Evolutionary conservation across 257 asterid species (phyloP).

Genomic region (Paraleonurus japonicus): DNA sequence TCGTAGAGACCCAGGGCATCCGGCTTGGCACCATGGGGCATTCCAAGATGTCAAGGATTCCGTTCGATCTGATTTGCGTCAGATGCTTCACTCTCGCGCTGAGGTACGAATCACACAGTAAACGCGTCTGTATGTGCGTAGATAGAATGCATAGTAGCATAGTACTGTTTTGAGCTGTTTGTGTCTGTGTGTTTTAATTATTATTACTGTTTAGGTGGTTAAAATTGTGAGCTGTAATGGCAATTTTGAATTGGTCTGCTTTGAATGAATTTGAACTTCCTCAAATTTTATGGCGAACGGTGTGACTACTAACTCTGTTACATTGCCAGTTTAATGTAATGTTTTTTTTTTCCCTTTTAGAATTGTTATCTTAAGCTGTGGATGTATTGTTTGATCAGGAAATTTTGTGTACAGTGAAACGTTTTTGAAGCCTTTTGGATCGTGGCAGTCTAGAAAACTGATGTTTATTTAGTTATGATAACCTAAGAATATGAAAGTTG

Average conservation of each 20-base stretch:
- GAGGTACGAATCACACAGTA: constrained; percentile 51
- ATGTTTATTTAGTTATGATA: background rate
- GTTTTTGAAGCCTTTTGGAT: background rate
- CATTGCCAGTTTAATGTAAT: background rate
- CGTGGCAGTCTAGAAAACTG: background rate
- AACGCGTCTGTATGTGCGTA: background rate
- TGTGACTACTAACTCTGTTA: background rate
- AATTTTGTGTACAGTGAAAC: background rate
- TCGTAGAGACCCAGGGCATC: constrained; percentile 95
- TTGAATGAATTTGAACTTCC: background rate
- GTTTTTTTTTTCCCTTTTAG: background rate
- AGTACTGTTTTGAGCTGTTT: background rate
- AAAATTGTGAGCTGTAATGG: constrained; percentile 4
- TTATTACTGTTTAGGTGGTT: background rate
- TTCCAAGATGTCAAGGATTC: constrained; percentile 91
- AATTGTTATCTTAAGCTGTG: background rate
- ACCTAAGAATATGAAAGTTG: background rate
- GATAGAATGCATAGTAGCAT: background rate
- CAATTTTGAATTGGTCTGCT: background rate
- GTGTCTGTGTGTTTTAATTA: background rate
- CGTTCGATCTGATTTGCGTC: constrained; percentile 86
- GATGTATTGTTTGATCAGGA: background rate
- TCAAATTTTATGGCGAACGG: background rate
- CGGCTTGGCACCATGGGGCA: constrained; percentile 97
- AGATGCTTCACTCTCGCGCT: constrained; percentile 95